Base-by-base conservation (phyloP, 2,329 filamentous ascomycete genomes). In the Dactylellina drechsleri region DNA sequence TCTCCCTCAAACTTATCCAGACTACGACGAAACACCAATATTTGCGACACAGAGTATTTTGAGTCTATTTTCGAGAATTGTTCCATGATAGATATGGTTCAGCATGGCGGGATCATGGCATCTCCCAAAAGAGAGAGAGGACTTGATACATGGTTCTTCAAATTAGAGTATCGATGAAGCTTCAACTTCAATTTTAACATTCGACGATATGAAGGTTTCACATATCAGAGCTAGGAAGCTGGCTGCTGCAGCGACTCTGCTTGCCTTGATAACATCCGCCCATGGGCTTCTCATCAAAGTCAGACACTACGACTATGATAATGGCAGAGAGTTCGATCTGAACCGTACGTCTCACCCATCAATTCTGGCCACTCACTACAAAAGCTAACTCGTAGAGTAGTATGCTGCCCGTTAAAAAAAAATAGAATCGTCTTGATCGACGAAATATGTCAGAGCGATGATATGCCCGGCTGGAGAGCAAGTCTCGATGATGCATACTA, bases 371-470 rank as follows among this genome's bases (percentile, higher is more conserved):
- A 7, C 10, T 36, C 10, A 36, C 6, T 10, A 2, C 31, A 7
- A 16, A 52, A 23, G 50, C 52, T 50, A 52, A 54, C 20, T 23
- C 47, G 41, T 16, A 10, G 16, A 47, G 15, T 62, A 74, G 70
- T 74, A 45, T 74, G 70, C n/a, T 62, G 70, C n/a, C 70, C 70
- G 8, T 16, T 67, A n/a, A n/a, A 28, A 12, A 49, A 50, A 8
- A 74, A 74, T 16, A 57, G 58, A 10, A 31, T 58, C 8, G 18
- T 74, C 6, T 23, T 67, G 4, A 4, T 67, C 3, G 57, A 74
- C 31, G 57, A 74, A 36, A n/a, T n/a, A 3, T 74, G 70, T 31
- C 57, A 74, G 12, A 57, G 28, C 23, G 50, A 56, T 23, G 66
- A 56, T 7, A 74, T 74, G 62, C 62, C 62, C 0, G 70, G 70